Conservation (phyloP, 768 basidiomycete genomes). For the Tubosaeta brunneosetosa region DNA sequence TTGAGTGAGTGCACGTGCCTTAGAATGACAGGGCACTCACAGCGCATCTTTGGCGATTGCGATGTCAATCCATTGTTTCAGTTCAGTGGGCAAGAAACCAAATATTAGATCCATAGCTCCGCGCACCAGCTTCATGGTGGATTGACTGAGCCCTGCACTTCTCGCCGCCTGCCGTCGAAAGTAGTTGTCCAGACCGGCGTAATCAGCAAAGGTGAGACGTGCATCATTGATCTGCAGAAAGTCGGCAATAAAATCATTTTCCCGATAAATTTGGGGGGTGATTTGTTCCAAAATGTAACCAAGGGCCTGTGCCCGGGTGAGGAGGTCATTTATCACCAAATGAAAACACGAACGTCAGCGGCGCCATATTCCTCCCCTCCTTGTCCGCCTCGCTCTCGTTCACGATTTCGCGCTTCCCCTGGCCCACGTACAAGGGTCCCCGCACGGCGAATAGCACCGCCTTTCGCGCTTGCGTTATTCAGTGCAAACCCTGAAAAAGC, state of each 20-base stretch:
- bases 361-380: constrained; percentile 59
- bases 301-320: constrained; percentile 53
- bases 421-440: constrained; percentile 82
- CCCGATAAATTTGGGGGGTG: constrained; percentile 67
- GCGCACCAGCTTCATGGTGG: constrained; percentile 75
- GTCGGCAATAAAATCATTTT: constrained; percentile 85
- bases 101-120: constrained; percentile 94
- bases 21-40: constrained; percentile 36
- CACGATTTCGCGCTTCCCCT: constrained; percentile 45
- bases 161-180: constrained; percentile 89
- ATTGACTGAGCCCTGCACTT: constrained; percentile 56
- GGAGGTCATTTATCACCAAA: background rate
- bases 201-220: constrained; percentile 90
- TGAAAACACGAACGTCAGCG: constrained; percentile 54
- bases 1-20: constrained; percentile 2
- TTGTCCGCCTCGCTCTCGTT: constrained; percentile 49
- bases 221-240: constrained; percentile 91
- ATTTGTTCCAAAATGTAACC: constrained; percentile 71
- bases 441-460: constrained; percentile 69
- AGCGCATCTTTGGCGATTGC: constrained; percentile 71
- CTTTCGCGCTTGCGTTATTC: constrained; percentile 34
- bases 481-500: constrained; percentile 39
- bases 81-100: constrained; percentile 80
- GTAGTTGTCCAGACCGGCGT: constrained; percentile 90
- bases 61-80: constrained; percentile 81